phyloP scores from a whole-genome alignment of 805 yeast genomes.

The Candida jianshihensis region DNA sequence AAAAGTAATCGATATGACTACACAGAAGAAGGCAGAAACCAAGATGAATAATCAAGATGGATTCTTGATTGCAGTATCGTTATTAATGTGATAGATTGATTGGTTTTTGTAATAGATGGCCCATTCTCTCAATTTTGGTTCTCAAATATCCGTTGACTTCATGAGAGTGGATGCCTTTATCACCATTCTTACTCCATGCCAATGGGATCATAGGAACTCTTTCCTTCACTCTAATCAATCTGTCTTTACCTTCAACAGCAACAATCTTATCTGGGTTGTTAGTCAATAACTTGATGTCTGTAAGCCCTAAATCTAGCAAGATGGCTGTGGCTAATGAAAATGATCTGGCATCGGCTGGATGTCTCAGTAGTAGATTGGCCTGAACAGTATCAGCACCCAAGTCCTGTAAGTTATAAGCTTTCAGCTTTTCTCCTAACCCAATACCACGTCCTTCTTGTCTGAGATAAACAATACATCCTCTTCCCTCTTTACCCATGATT shows the following conservation, averaged over 20 bases:
- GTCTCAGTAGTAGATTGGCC: conserved; percentile 86
- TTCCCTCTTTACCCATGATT: conserved; percentile 78
- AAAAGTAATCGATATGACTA: no score
- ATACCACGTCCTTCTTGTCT: conserved; percentile 99
- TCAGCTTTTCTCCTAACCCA: conserved; percentile 94
- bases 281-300: conserved; percentile 70
- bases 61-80: no score
- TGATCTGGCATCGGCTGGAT: conserved; percentile 97
- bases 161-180: conserved; percentile 65
- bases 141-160: conserved; percentile 92
- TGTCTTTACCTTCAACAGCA: conserved; percentile 86
- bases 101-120: conserved; percentile 68
- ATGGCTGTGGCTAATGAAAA: conserved; percentile 93
- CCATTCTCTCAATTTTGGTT: conserved; percentile 96
- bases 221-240: conserved; percentile 68
- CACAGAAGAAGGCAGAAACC: no score
- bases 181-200: conserved; percentile 58
- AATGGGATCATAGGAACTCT: conserved; percentile 96
- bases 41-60: no score
- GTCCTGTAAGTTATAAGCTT: conserved; percentile 95
- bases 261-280: conserved; percentile 94
- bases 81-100: conserved; percentile 11
- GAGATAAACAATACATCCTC: conserved; percentile 90
- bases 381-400: conserved; percentile 98
- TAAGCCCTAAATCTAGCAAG: conserved; percentile 70